phyloP scores from a whole-genome alignment of 2,329 filamentous ascomycete genomes.

The Sporothrix humicola region DNA sequence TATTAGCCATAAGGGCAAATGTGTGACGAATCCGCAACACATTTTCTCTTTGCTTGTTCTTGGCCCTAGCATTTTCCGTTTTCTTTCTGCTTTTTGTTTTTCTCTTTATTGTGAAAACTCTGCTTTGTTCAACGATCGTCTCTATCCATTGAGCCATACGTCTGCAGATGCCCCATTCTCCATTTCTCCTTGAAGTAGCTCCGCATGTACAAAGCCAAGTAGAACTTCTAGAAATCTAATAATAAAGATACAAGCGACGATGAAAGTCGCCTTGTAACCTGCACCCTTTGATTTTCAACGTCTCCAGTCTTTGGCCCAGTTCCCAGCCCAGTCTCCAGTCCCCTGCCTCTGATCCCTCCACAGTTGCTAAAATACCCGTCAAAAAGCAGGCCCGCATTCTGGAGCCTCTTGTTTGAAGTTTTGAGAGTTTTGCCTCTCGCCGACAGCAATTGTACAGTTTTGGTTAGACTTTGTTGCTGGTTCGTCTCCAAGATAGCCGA shows the following conservation, averaged over 20 bases:
- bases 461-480: not conserved
- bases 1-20: not conserved
- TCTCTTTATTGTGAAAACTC: not conserved
- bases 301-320: too few species aligned
- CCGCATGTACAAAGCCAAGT: too few species aligned
- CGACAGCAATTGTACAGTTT: not conserved
- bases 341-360: conserved; percentile 20
- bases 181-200: not conserved
- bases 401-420: not conserved
- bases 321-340: not conserved
- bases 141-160: not conserved
- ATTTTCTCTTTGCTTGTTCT: not conserved
- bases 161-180: not conserved
- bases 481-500: not conserved
- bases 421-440: conserved; percentile 9
- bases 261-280: too few species aligned
- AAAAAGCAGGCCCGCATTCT: not conserved
- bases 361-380: not conserved
- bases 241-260: too few species aligned
- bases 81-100: not conserved
- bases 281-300: too few species aligned
- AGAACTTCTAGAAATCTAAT: too few species aligned
- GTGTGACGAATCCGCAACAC: not conserved
- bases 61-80: not conserved
- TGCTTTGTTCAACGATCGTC: conserved; percentile 1